Evolutionary conservation across 2,329 filamentous ascomycete genomes (phyloP).

Genomic region (Fusarium duplospermum): DNA sequence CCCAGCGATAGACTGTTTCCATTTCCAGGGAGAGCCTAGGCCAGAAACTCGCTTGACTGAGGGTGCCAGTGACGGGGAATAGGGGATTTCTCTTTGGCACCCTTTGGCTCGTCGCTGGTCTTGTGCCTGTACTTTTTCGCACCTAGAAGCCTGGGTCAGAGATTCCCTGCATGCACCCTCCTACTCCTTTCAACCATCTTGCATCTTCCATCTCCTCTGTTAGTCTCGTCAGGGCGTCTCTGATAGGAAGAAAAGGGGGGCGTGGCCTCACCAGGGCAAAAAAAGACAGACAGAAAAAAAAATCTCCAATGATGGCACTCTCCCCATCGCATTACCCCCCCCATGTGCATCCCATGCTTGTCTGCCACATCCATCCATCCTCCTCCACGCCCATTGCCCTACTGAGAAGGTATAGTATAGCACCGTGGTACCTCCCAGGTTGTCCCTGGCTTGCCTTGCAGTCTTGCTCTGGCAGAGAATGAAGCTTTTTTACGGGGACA

Average conservation of each 20-base stretch:
- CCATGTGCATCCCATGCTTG: slow-evolving; percentile 23
- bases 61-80: background rate
- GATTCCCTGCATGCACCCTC: slow-evolving; percentile 10
- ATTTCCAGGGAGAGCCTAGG: slow-evolving; percentile 7
- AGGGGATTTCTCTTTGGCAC: background rate
- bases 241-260: slow-evolving; percentile 9
- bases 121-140: slow-evolving; percentile 5
- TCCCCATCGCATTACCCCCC: slow-evolving; percentile 8
- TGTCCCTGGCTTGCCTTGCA: slow-evolving; percentile 5
- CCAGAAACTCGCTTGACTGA: background rate
- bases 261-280: slow-evolving; percentile 9
- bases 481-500: slow-evolving; percentile 16
- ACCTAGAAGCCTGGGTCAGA: background rate
- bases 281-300: background rate
- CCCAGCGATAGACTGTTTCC: slow-evolving; percentile 4
- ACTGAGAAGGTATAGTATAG: slow-evolving; percentile 3
- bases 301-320: background rate
- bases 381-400: slow-evolving; percentile 16
- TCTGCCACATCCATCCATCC: slow-evolving; percentile 12
- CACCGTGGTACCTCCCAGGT: background rate
- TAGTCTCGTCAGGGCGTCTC: background rate
- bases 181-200: slow-evolving; percentile 2
- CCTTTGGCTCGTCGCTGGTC: background rate
- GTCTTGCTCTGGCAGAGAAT: slow-evolving; percentile 26
- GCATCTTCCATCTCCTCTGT: slow-evolving; percentile 9